These are phyloP conservation scores for Leucocoprinus birnbaumii DNA, from an alignment of 768 basidiomycete species.

Conservation along the genomic window DNA sequence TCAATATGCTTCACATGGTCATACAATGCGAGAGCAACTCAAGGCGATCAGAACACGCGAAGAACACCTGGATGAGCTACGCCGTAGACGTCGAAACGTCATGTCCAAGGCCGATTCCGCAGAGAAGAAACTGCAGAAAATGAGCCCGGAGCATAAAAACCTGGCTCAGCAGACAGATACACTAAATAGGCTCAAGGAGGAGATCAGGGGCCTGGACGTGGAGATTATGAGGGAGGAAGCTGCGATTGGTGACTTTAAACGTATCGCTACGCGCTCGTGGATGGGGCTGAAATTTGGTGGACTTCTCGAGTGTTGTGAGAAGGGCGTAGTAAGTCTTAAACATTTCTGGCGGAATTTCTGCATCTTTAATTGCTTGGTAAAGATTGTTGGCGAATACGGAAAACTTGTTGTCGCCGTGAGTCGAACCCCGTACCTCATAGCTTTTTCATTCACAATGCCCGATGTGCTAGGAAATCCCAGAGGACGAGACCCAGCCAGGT, in stretches of 20 bases:
- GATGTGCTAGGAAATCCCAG: constrained; percentile 64
- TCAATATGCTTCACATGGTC: constrained; percentile 70
- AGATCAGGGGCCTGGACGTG: constrained; percentile 75
- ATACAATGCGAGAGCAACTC: constrained; percentile 67
- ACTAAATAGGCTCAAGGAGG: constrained; percentile 66
- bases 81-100: constrained; percentile 64
- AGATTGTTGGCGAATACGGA: constrained; percentile 57
- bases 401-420: constrained; percentile 46
- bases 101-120: constrained; percentile 74
- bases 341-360: neutral
- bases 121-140: constrained; percentile 86
- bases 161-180: constrained; percentile 68
- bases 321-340: constrained; percentile 48
- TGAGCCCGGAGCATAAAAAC: constrained; percentile 89
- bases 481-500: constrained; percentile 80
- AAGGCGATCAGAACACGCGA: constrained; percentile 84
- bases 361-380: neutral
- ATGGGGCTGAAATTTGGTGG: constrained; percentile 89
- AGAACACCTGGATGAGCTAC: constrained; percentile 77
- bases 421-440: constrained; percentile 2
- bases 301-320: constrained; percentile 80
- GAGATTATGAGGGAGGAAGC: constrained; percentile 86
- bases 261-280: constrained; percentile 61
- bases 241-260: constrained; percentile 79
- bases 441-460: neutral